Percentiles rank a stretch among this genome's conserved stretches.
Conservation (phyloP, 495 filamentous ascomycete species). For the Talaromyces borbonicus region DNA sequence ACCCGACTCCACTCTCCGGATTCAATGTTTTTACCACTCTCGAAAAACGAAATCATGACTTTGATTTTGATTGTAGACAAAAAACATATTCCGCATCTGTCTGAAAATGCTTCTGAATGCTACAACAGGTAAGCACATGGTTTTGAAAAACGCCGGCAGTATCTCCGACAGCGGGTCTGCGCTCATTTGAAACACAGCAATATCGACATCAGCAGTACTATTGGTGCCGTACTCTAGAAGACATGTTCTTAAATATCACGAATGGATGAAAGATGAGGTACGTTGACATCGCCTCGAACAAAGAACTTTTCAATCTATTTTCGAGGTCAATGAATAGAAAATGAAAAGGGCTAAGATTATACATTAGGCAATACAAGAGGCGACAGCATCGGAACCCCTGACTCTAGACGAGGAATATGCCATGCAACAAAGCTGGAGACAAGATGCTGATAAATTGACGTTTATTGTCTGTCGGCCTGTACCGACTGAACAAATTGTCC, state of each 20-base stretch:
- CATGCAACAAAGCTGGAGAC: conserved; percentile 77
- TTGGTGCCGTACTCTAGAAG: conserved; percentile 75
- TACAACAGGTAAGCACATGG: conserved; percentile 30
- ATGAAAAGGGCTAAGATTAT: conserved; percentile 2
- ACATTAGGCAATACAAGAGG: conserved; percentile 61
- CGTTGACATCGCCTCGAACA: too few relatives aligned
- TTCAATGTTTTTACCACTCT: neutral
- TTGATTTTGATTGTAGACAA: neutral
- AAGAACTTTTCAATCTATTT: too few relatives aligned
- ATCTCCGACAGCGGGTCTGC: too few relatives aligned
- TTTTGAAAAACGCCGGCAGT: too few relatives aligned
- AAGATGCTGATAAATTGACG: conserved; percentile 48
- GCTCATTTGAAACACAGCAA: conserved; percentile 46
- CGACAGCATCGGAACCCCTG: conserved; percentile 76
- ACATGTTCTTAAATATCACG: conserved; percentile 75
- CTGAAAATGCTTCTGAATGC: conserved; percentile 31
- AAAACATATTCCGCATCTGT: neutral
- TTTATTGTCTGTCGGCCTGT: conserved; percentile 34
- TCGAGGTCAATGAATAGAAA: too few relatives aligned
- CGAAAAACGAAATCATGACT: neutral
- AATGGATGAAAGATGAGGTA: conserved; percentile 86
- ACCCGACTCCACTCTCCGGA: neutral
- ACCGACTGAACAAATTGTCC: neutral
- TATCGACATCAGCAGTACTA: conserved; percentile 54
- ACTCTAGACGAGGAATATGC: conserved; percentile 69